phyloP scores from a whole-genome alignment of 345 rosid species.

The Salix suchowensis region DNA sequence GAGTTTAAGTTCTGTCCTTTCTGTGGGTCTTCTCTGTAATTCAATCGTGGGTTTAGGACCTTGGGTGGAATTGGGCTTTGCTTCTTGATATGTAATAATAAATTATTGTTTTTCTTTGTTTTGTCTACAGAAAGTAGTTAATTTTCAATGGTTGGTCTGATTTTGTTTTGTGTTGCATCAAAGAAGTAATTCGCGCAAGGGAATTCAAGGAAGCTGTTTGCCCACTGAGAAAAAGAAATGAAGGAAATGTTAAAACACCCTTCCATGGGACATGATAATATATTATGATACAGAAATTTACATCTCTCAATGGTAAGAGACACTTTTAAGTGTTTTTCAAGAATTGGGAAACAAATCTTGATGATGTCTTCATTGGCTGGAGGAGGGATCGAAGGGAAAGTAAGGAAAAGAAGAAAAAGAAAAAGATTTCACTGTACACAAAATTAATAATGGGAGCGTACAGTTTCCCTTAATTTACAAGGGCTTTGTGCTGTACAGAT shows the following conservation, averaged over 20 bases:
- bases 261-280: not conserved
- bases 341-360: not conserved
- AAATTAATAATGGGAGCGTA: conserved; percentile 23
- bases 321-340: not conserved
- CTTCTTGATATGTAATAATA: not conserved
- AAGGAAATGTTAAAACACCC: not conserved
- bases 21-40: conserved; percentile 55
- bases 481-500: not conserved
- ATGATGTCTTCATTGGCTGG: not conserved
- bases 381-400: not conserved
- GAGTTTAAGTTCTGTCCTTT: conserved; percentile 78
- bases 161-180: not conserved
- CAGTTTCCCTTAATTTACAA: conserved; percentile 28
- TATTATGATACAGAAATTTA: not conserved
- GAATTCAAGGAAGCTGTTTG: not conserved
- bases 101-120: not conserved
- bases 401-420: not conserved
- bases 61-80: not conserved
- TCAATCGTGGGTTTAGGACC: not conserved
- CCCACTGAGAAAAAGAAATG: not conserved
- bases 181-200: not conserved
- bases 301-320: not conserved
- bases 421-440: conserved; percentile 39
- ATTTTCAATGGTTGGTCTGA: not conserved
- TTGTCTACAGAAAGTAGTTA: not conserved